Evolutionary conservation across 2,329 filamentous ascomycete species (phyloP).

Genomic region (Drechslerella stenobrocha): DNA sequence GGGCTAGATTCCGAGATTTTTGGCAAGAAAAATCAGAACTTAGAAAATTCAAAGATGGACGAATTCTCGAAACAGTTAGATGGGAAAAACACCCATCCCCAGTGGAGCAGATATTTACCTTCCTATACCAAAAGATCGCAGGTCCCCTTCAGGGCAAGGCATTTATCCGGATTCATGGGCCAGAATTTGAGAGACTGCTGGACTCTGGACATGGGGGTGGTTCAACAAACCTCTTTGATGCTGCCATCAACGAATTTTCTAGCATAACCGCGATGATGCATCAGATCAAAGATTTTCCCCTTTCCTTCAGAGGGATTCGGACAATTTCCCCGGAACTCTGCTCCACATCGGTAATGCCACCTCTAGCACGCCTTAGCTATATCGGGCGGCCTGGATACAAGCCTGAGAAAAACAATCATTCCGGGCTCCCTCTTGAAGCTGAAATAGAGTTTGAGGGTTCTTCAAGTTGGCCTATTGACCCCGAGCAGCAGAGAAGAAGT

Average conservation of each 20-base stretch:
- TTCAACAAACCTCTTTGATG: conserved; percentile 5
- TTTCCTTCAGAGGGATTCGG: conserved; percentile 18
- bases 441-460: conserved; percentile 39
- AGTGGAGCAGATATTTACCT: conserved; percentile 76
- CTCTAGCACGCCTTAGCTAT: not conserved
- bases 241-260: conserved; percentile 28
- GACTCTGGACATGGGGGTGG: not conserved
- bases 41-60: conserved; percentile 91
- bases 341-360: conserved; percentile 18
- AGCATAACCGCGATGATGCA: conserved; percentile 16
- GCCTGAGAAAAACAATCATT: not conserved
- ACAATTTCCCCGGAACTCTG: conserved; percentile 15
- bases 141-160: not conserved
- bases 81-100: conserved; percentile 72
- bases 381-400: not conserved
- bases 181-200: conserved; percentile 3
- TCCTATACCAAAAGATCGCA: conserved; percentile 64
- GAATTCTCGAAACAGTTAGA: conserved; percentile 86
- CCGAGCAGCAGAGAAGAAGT: conserved; percentile 17
- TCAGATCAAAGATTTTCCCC: conserved; percentile 19
- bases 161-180: conserved; percentile 12
- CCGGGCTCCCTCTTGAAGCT: conserved; percentile 4
- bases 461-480: conserved; percentile 27
- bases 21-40: conserved; percentile 95
- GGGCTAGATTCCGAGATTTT: conserved; percentile 79